Conservation (phyloP, 208 protist species). For the Wallacemonas rigidus region DNA sequence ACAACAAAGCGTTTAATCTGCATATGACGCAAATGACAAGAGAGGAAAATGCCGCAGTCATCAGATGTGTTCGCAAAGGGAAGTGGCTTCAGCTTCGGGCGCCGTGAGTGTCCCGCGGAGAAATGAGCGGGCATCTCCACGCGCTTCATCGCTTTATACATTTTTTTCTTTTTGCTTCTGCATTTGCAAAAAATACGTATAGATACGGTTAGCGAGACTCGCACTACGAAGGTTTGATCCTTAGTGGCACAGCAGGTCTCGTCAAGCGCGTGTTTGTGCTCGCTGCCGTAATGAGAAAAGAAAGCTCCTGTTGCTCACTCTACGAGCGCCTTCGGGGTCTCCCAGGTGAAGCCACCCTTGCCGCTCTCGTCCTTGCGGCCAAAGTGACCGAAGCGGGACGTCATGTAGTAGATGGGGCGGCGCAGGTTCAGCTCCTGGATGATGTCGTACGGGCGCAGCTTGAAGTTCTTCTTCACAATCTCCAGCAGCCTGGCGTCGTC, state of each 20-base stretch:
- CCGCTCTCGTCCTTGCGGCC: slow-evolving; percentile 92
- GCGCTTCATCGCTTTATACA: too few species aligned
- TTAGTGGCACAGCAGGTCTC: too few species aligned
- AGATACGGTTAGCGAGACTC: too few species aligned
- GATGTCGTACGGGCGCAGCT: slow-evolving; percentile 97
- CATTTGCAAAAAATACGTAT: too few species aligned
- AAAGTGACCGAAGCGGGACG: slow-evolving; percentile 99
- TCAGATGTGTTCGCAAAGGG: too few species aligned
- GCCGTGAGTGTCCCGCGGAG: too few species aligned
- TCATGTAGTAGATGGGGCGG: slow-evolving; percentile 97
- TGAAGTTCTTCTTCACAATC: slow-evolving; percentile 98
- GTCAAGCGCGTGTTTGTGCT: too few species aligned
- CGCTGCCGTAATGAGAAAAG: too few species aligned
- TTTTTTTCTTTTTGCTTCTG: too few species aligned
- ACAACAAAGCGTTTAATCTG: background rate
- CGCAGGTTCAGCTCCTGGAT: slow-evolving; percentile 96
- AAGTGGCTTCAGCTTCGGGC: too few species aligned
- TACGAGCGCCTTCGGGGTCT: slow-evolving; percentile 95
- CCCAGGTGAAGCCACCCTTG: slow-evolving; percentile 97
- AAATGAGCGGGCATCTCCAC: too few species aligned
- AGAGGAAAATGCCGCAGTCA: background rate
- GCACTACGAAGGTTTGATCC: too few species aligned
- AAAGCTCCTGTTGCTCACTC: slow-evolving; percentile 66
- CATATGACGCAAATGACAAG: background rate
- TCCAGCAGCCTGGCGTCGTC: slow-evolving; percentile 71